Evolutionary conservation across 2,329 filamentous ascomycete species (phyloP), one percentile per base, ranked within the genome.

Genomic region (Cercospora sp.): DNA sequence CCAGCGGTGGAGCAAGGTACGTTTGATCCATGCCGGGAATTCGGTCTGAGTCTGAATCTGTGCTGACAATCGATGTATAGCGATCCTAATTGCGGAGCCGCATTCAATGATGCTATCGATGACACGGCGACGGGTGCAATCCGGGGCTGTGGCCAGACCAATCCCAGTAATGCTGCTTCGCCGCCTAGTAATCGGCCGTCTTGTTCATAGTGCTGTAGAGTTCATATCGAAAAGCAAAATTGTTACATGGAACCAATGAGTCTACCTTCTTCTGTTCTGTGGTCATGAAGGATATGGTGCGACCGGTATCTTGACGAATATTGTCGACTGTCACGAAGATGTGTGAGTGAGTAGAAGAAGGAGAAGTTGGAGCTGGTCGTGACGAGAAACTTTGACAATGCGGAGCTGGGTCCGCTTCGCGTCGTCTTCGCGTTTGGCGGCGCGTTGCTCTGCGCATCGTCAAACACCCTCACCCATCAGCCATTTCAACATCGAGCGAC

Each of bases 11-110:
- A 2, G 76, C 81, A 0, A 82, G 79, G 83, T 83, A 73, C 5
- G 16, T 6, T 8, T 5, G 0, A 12, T 4, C 13, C 21, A 12
- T 55, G 26, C 53, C 5, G 18, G 30, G 5, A 10, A 16, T 16
- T 18, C 16, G 24, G n/a, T n/a, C n/a, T n/a, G n/a, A n/a, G 24
- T 34, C 12, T 18, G 26, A 21, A n/a, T 1, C 18, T 37, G 13
- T 1, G 24, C 24, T 53, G 49, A 53, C 5, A 0, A 28, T 53
- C 49, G 24, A n/a, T 18, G 24, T 26, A 1, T 49, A 85, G 84
- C 66, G 83, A 85, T 68, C 72, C 80, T 0, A 85, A 85, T 64
- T 85, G 83, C 43, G 83, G 84, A 34, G 75, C 76, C 2, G 83
- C 82, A 0, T 85, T 75, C 68, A 77, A 77, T 16, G 74, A 80